Conservation (phyloP, 2,329 filamentous ascomycete species). For the Colletotrichum sansevieriae region DNA sequence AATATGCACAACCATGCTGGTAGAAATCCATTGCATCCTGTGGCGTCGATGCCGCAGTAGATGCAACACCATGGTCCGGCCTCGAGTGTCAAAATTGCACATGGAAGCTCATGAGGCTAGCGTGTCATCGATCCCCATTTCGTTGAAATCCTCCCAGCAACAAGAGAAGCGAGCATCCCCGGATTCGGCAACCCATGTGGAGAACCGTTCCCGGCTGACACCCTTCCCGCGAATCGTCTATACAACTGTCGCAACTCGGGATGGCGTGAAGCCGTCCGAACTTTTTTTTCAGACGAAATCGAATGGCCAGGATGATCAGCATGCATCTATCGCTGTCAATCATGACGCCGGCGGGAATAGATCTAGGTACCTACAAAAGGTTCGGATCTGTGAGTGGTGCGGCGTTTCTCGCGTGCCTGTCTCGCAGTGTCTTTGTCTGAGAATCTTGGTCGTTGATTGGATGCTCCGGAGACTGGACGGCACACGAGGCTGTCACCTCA, state of each 20-base stretch:
- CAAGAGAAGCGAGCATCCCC: neutral
- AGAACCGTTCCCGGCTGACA: neutral
- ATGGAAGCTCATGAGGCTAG: too few species aligned
- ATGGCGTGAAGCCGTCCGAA: neutral
- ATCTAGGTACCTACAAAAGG: slow-evolving; percentile 6
- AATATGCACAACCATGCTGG: too few species aligned
- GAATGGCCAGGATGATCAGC: neutral
- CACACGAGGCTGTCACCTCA: neutral
- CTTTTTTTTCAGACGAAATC: neutral
- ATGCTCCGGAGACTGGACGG: neutral
- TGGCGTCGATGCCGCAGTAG: too few species aligned
- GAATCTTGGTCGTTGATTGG: neutral
- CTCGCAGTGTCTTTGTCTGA: slow-evolving; percentile 14
- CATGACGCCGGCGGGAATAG: neutral
- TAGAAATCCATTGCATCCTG: neutral
- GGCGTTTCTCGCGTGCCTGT: neutral
- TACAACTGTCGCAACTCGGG: slow-evolving; percentile 1
- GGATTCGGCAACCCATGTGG: neutral
- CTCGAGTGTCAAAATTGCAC: neutral
- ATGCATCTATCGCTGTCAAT: slow-evolving; percentile 22
- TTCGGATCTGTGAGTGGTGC: neutral
- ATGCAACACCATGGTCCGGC: neutral
- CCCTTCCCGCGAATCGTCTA: slow-evolving; percentile 9
- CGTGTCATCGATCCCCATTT: neutral
- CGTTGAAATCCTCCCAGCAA: neutral